Evolutionary conservation across 1,284 basidiomycete genomes (phyloP).

Genomic region (Vanrija humicola): DNA sequence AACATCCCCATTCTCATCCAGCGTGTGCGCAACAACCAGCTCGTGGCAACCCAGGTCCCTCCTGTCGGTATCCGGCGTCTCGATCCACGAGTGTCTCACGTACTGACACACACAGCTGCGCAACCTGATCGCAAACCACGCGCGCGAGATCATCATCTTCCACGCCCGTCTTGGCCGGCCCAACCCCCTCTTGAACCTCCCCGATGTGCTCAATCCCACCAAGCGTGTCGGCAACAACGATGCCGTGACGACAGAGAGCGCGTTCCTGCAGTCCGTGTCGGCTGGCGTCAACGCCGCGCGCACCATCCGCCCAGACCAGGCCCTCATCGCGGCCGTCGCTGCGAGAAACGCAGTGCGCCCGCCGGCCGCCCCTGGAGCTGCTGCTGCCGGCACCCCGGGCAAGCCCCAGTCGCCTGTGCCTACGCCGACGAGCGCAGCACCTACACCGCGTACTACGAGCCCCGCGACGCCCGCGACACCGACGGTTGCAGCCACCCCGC

Average conservation of each 20-base stretch:
- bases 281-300: conserved; percentile 12
- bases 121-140: conserved; percentile 17
- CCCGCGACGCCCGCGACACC: not conserved
- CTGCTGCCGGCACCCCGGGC: not conserved
- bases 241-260: conserved; percentile 13
- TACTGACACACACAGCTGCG: conserved; percentile 12
- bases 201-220: conserved; percentile 21
- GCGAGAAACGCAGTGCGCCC: conserved; percentile 1
- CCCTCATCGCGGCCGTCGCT: conserved; percentile 7
- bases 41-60: conserved; percentile 12
- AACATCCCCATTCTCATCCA: conserved; percentile 18
- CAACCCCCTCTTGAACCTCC: conserved; percentile 19
- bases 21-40: conserved; percentile 15
- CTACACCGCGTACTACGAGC: not conserved
- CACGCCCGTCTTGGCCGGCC: conserved; percentile 16
- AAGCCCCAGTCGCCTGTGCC: not conserved
- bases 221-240: conserved; percentile 12
- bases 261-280: conserved; percentile 11
- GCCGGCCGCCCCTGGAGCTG: not conserved
- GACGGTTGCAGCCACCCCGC: no score
- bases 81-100: not conserved
- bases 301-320: conserved; percentile 10
- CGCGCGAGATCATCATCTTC: conserved; percentile 22
- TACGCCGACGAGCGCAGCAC: not conserved
- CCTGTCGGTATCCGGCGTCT: conserved; percentile 1